Base-by-base conservation (phyloP, 2,329 filamentous ascomycete genomes). In the Neofusicoccum laricinum region DNA sequence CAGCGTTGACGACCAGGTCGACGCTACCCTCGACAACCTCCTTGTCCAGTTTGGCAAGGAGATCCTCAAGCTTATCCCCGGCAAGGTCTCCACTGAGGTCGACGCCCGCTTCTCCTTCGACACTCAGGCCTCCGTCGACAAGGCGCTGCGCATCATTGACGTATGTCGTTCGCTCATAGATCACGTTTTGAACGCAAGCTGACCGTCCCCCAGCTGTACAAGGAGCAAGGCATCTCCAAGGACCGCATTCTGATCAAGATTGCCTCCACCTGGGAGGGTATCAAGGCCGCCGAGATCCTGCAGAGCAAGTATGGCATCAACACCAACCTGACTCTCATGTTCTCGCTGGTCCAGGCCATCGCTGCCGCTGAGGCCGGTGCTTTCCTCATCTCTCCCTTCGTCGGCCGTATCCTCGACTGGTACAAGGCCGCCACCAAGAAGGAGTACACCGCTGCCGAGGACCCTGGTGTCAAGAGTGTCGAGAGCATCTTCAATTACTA, bases 401-500 rank as follows among this genome's bases (percentile, higher is more conserved):
- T 99, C 72, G 95, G 95, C 80, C 93, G 95, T 78, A 99, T 99
- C 78, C 91, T 99, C 72, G 95, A 99, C 84, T 99, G 94, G 94
- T 97, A 90, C 91, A 99, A 99, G 92, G 92, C 92, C 66, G 84
- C 88, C 73, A 91, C 88, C 80, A 96, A 96, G 89, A 93, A 96
- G 87, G 91, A 95, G 71, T 99, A 93, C 88, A 76, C 85, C 78
- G 87, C 92, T 79, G 84, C 91, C 81, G 91, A 96, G 80, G 95
- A 99, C 85, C 95, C 95, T 65, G 95, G 95, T 85, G 95, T 99
- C 81, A 87, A 92, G 84, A 94, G 90, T 70, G 95, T 99, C 77
- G 86, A 94, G 86, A 78, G 75, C 80, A 99, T 99, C 85, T 99
- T 90, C 89, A 95, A 99, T 88, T 99, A 99, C 91, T 99, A 99